Evolutionary conservation across 305 asterid genomes (phyloP).

Genomic region (Fraxinus albicans): DNA sequence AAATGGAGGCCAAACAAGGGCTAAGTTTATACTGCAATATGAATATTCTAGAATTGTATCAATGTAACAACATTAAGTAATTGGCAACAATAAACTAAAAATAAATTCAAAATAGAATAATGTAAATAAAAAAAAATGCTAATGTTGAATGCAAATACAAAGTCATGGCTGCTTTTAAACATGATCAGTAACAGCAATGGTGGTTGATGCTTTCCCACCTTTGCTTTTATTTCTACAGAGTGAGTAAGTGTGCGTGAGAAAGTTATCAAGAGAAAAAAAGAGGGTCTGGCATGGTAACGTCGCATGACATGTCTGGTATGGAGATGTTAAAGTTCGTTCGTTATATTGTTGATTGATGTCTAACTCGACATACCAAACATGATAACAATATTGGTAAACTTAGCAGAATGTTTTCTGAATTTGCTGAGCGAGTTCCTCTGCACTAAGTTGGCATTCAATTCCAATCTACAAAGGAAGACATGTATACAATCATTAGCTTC

Average conservation of each 20-base stretch:
- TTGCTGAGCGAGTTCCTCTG: constrained; percentile 82
- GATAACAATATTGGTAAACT: neutral
- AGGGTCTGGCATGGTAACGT: neutral
- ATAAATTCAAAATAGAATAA: neutral
- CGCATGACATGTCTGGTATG: neutral
- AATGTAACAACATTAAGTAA: neutral
- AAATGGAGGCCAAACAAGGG: too few species aligned
- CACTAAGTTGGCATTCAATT: constrained; percentile 91
- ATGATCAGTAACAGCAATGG: constrained; percentile 2
- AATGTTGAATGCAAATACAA: constrained; percentile 7
- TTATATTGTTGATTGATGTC: neutral
- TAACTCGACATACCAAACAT: neutral
- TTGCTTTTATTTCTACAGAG: constrained; percentile 22
- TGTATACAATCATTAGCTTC: constrained; percentile 21
- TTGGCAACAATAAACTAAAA: neutral
- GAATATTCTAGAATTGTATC: neutral
- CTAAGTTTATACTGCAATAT: neutral
- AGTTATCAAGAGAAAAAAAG: neutral
- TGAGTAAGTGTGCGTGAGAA: neutral
- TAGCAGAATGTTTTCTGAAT: constrained; percentile 82
- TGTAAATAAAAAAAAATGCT: neutral
- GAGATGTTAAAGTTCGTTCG: neutral
- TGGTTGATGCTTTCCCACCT: constrained; percentile 27
- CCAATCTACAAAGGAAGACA: constrained; percentile 50
- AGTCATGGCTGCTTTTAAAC: constrained; percentile 12